Evolutionary conservation across 306 rosid species (phyloP), one percentile per base, ranked within the genome.

Genomic region (Malus asiatica): DNA sequence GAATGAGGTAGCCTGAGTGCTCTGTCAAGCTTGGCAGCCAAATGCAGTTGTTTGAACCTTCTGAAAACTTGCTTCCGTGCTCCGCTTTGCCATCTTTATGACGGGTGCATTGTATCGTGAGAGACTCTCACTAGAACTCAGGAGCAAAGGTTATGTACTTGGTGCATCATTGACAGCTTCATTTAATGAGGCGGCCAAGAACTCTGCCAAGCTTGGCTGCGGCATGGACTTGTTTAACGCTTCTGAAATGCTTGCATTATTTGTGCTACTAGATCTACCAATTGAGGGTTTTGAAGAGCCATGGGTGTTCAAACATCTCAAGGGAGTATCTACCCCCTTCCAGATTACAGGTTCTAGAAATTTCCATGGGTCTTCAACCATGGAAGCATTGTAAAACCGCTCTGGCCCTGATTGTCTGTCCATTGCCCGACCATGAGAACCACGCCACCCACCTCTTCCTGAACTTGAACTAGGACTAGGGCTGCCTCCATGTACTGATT

Each of bases 311-410:
- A 10, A 69, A 48, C 53, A 29, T 35, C 59, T 75, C 29, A 58
- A 68, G 53, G 76, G 27, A 72, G 65, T 48, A 68, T 15, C 30
- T 12, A 35, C 51, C n/a, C 76, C 74, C 60, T 72, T 86, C 93
- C 92, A 86, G 35, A 78, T 27, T 25, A 82, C 79, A 69, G 97
- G 97, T 71, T 84, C 59, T 80, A 87, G 70, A 85, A 52, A 71
- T 82, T 84, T 82, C 99, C 97, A 95, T 2, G 99, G 97, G 84
- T 95, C 97, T 79, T 89, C 97, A 51, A 95, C 78, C 99, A 95
- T 95, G 78, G 97, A 92, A 10, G 73, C 66, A 66, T 83, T 71
- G 81, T 80, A 92, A 80, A 87, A 88, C 71, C 33, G 76, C 66
- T 76, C 86, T 0, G 79, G 83, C 70, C 80, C 83, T 44, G 4